Evolutionary conservation across 129 eudicot genomes (phyloP).

Genomic region (Flaveria trinervia): DNA sequence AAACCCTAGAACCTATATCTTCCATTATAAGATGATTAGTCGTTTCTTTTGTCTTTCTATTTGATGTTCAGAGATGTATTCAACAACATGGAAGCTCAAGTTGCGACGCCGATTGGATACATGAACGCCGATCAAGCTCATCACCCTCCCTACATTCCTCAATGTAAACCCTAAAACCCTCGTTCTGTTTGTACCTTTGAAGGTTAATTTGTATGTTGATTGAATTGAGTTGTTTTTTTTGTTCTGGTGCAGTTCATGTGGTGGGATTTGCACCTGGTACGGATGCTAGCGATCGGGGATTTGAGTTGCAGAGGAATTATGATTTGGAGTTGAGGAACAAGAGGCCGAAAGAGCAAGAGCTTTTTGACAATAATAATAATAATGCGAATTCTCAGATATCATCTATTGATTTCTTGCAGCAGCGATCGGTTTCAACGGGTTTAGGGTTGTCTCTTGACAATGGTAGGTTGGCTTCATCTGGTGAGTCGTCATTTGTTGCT

Average conservation of each 20-base stretch:
- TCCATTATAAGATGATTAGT: background rate
- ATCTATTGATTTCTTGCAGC: slow-evolving; percentile 69
- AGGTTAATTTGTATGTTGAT: background rate
- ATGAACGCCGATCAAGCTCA: slow-evolving; percentile 55
- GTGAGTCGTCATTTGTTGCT: slow-evolving; percentile 63
- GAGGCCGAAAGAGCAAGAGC: slow-evolving; percentile 64
- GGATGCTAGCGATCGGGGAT: slow-evolving; percentile 58
- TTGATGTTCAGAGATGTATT: slow-evolving; percentile 45
- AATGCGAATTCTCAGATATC: slow-evolving; percentile 58
- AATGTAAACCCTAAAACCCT: slow-evolving; percentile 39
- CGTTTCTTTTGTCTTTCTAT: background rate
- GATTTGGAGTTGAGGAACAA: slow-evolving; percentile 51
- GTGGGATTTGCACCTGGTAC: slow-evolving; percentile 68
- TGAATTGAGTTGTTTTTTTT: background rate
- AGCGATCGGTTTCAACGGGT: slow-evolving; percentile 74
- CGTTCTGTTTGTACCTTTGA: background rate
- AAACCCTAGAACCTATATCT: slow-evolving; percentile 28
- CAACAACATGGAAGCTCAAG: slow-evolving; percentile 60
- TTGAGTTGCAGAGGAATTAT: slow-evolving; percentile 57
- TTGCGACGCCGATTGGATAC: slow-evolving; percentile 47
- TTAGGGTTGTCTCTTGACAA: slow-evolving; percentile 74
- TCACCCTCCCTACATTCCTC: slow-evolving; percentile 84
- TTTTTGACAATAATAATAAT: slow-evolving; percentile 57
- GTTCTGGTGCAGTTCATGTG: slow-evolving; percentile 61
- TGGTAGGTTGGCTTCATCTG: slow-evolving; percentile 66